Conservation (phyloP, 352 stramenopile genomes). For the Phytopythium oedochilum region DNA sequence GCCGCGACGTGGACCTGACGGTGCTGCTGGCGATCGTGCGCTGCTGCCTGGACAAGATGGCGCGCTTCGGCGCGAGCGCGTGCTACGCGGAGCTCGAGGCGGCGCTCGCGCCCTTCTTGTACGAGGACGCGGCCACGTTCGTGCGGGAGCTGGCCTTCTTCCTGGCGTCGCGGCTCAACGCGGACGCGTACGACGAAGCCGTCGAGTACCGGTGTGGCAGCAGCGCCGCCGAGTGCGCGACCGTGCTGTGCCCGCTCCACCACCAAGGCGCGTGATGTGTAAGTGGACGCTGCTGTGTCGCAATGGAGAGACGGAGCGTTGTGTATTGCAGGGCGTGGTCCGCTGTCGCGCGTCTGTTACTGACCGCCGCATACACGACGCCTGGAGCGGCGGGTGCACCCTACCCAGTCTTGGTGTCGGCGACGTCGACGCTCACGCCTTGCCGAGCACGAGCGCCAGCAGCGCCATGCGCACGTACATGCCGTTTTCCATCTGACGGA, state of each 20-base stretch:
- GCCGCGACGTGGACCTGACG: conserved; percentile 55
- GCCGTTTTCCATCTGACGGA: conserved; percentile 97
- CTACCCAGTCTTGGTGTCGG: too few relatives aligned
- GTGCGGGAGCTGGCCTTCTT: conserved; percentile 63
- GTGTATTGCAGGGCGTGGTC: conserved; percentile 6
- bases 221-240: conserved; percentile 24
- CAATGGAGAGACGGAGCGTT: conserved; percentile 5
- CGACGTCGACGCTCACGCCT: conserved; percentile 46
- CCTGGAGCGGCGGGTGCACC: too few relatives aligned
- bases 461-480: conserved; percentile 99
- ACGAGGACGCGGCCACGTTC: conserved; percentile 53
- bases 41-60: conserved; percentile 50
- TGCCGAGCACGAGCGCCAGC: conserved; percentile 90
- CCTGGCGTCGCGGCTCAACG: conserved; percentile 57
- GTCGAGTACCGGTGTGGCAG: conserved; percentile 61
- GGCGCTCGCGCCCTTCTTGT: conserved; percentile 58
- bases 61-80: conserved; percentile 22
- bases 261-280: conserved; percentile 5
- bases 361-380: too few relatives aligned
- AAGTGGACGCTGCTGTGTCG: conserved; percentile 2
- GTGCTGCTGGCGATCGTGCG: conserved; percentile 63
- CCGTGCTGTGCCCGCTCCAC: conserved; percentile 23
- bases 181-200: conserved; percentile 59
- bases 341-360: too few relatives aligned
- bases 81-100: conserved; percentile 40